Evolutionary conservation across 306 rosid genomes (phyloP), one percentile per base, ranked within the genome.

Genomic region (Myrica gale): DNA sequence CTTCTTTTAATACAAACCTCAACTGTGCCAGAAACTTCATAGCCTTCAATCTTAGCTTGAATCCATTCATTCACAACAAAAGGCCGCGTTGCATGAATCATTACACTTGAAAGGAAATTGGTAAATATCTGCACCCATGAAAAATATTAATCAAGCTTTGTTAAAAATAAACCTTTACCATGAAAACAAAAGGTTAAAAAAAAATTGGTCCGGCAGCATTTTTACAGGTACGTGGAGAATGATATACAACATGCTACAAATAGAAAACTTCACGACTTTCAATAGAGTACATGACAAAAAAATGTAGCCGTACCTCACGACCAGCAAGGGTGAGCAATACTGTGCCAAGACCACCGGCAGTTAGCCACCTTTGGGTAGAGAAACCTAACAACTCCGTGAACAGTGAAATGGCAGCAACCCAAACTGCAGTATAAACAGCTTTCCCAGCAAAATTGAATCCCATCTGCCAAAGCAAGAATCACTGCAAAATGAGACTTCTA

Each of bases 321-420:
- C 98, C 99, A 6, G 99, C 91, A 72, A 96, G 98, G 52, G 99
- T 96, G 57, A 96, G 92, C 83, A 96, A 81, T 32, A 96, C 98
- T 39, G 98, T 96, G 32, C 99, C 98, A 68, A 96, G 92, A 92
- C 99, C 97, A 78, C 99, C 99, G 50, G 99, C 99, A 69, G 99
- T 96, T 76, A 96, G 74, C 99, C 98, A 96, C 88, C 71, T 96
- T 83, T 96, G 98, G 79, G 98, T 87, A 83, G 99, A 96, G 86
- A 92, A 96, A 74, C 99, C 99, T 61, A 96, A 88, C 85, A 96
- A 83, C 85, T 96, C 99, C 98, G 92, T 92, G 85, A 96, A 96
- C 85, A 92, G 84, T 65, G 98, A 90, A 75, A 90, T 87, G 26
- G 98, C 99, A 83, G 98, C 99, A 87, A 96, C 88, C 99, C 99